Base-by-base conservation (phyloP, 305 asterid species). In the Stenogyne calaminthoides region DNA sequence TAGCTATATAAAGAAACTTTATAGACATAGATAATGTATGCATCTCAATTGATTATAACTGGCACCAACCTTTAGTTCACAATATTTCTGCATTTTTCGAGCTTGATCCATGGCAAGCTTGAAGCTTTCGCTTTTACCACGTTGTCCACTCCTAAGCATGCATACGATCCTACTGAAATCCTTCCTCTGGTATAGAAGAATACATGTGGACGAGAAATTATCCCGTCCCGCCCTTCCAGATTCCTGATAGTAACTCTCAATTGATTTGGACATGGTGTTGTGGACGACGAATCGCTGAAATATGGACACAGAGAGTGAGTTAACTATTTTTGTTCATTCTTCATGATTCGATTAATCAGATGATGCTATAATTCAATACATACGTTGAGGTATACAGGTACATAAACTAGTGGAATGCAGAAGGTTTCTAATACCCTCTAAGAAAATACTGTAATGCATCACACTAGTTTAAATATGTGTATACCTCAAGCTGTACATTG, bases 151-250 rank as follows among this genome's bases (percentile, higher is more conserved):
- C 84, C 98, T 86, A 80, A 94, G 87, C 99, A 94, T 88, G 80
- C 98, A 91, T 29, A 91, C 97, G 20, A 91, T 86, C 69, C 98
- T 86, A 76, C 98, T 91, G 84, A 92, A 94, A 80, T 94, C 99
- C 86, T 94, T 91, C 91, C 76, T 90, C 82, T 88, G 99, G 78
- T 92, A 94, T 39, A 94, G 80, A 75, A 87, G 83, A 51, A 89
- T 57, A 69, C 99, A 94, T 27, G 89, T 81, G 64, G 99, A 82
- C 44, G 95, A 79, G 40, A 83, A 82, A 75, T 82, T 80, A 78
- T 90, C 98, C 71, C 98, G 85, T 67, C 99, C 99, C 5, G 99
- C 97, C 86, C 99, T 85, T 78, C 99, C 99, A 44, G 99, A 93
- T 90, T 94, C 98, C 82, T 92, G 97, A 84, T 94, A 94, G 88